Conservation (phyloP, 2,329 filamentous ascomycete genomes). For the Penicillium italicum region DNA sequence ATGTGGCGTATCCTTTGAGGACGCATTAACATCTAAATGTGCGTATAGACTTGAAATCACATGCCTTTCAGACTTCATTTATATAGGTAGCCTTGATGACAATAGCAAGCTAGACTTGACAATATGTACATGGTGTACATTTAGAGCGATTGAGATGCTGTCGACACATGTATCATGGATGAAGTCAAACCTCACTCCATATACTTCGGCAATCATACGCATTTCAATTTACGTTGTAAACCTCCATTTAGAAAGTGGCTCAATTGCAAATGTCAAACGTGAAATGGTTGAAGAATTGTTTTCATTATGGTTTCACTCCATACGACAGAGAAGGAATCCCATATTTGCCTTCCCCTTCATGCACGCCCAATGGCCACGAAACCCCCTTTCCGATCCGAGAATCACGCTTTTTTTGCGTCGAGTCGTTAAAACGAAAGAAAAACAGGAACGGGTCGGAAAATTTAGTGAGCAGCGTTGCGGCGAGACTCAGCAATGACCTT, state of each 20-base stretch:
- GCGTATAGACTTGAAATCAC: constrained; percentile 1
- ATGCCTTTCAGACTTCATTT: background rate
- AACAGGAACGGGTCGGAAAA: too few relatives aligned
- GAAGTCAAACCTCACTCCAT: background rate
- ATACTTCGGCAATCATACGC: background rate
- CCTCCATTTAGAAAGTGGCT: background rate
- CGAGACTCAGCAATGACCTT: constrained; percentile 96
- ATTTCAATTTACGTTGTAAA: background rate
- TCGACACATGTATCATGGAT: background rate
- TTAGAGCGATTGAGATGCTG: too few relatives aligned
- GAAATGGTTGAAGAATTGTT: constrained; percentile 25
- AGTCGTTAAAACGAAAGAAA: constrained; percentile 27
- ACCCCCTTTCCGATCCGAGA: constrained; percentile 26
- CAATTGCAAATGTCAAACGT: constrained; percentile 5
- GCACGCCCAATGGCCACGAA: constrained; percentile 23
- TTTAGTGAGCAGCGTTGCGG: constrained; percentile 64
- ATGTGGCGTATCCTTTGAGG: background rate
- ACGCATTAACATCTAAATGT: background rate
- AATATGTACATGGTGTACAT: background rate
- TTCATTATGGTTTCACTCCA: constrained; percentile 30
- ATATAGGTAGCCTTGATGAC: background rate
- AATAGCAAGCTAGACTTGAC: background rate
- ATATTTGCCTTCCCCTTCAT: constrained; percentile 29
- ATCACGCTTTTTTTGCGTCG: constrained; percentile 25
- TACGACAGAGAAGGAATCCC: constrained; percentile 22